These are phyloP conservation scores for Exophiala phaeomuriformis DNA, from an alignment of 2,329 filamentous ascomycete species.

Conservation along the genomic window DNA sequence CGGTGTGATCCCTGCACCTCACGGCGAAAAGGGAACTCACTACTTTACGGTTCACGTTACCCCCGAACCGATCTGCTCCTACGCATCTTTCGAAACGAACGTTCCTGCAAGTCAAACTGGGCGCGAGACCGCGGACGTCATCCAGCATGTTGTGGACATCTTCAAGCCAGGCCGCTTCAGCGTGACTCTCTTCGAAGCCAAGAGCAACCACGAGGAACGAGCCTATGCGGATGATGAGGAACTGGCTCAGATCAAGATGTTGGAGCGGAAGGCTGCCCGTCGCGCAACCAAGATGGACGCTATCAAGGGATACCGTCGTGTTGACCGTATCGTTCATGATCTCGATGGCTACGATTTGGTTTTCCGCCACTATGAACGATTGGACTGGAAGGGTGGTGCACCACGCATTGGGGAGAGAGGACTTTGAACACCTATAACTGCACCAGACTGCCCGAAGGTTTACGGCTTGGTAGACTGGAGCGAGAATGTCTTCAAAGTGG, in stretches of 20 bases:
- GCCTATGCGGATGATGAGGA: conserved; percentile 31
- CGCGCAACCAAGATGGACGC: conserved; percentile 58
- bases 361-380: conserved; percentile 90
- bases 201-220: conserved; percentile 46
- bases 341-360: conserved; percentile 95
- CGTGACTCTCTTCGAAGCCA: conserved; percentile 92
- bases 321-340: conserved; percentile 94
- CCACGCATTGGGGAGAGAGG: conserved; percentile 52
- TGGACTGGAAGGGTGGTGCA: conserved; percentile 66
- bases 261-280: conserved; percentile 40
- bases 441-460: not conserved
- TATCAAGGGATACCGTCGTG: conserved; percentile 76
- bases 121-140: conserved; percentile 79
- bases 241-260: conserved; percentile 34
- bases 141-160: conserved; percentile 88
- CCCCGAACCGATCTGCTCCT: conserved; percentile 92
- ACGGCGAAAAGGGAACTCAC: conserved; percentile 56
- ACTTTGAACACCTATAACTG: not conserved
- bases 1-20: conserved; percentile 77
- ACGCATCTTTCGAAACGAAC: conserved; percentile 97
- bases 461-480: not conserved
- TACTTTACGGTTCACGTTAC: conserved; percentile 99
- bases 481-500: not conserved
- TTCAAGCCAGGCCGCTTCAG: conserved; percentile 98
- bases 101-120: conserved; percentile 84